A percentile compares a stretch with the other conserved stretches of the same genome.
These are phyloP conservation scores for Colletotrichum orbiculare DNA, from an alignment of 2,329 filamentous ascomycete genomes.

Conservation along the genomic window DNA sequence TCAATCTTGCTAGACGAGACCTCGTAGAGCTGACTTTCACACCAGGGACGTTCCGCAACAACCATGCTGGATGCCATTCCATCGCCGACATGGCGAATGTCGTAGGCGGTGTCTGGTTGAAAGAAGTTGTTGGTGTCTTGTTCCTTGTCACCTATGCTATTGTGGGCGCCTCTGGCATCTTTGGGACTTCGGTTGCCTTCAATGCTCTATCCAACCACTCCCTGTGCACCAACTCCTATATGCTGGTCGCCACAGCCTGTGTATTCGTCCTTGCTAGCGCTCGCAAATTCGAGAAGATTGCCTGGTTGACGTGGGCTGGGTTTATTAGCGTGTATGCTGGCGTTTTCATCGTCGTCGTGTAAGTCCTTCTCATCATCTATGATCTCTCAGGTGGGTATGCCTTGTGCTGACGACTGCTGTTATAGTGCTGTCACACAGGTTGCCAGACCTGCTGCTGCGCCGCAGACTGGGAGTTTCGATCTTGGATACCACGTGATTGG, in stretches of 20 bases:
- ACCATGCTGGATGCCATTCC: slow-evolving; percentile 52
- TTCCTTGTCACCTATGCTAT: slow-evolving; percentile 70
- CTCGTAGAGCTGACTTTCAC: no score
- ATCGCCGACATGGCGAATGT: slow-evolving; percentile 67
- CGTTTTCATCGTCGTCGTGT: slow-evolving; percentile 67
- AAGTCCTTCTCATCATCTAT: slow-evolving; percentile 36
- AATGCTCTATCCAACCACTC: slow-evolving; percentile 70
- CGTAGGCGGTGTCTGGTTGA: slow-evolving; percentile 62
- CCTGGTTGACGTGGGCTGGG: slow-evolving; percentile 71
- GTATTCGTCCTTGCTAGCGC: slow-evolving; percentile 62
- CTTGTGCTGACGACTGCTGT: not conserved
- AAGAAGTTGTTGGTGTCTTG: slow-evolving; percentile 64
- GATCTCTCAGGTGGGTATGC: not conserved
- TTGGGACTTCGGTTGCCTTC: slow-evolving; percentile 67
- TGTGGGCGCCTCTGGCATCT: slow-evolving; percentile 66
- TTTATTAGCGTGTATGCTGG: slow-evolving; percentile 68
- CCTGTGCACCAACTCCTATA: slow-evolving; percentile 69
- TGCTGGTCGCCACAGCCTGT: slow-evolving; percentile 61
- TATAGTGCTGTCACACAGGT: slow-evolving; percentile 66
- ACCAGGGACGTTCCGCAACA: slow-evolving; percentile 46
- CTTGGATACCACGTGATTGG: slow-evolving; percentile 68
- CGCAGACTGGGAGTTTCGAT: slow-evolving; percentile 67
- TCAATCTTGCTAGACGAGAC: no score
- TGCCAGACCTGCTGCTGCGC: slow-evolving; percentile 69
- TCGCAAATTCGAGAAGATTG: slow-evolving; percentile 69